Percentiles rank a stretch among this genome's conserved stretches.
phyloP scores from a whole-genome alignment of 345 rosid species.

The Camelina neglecta region DNA sequence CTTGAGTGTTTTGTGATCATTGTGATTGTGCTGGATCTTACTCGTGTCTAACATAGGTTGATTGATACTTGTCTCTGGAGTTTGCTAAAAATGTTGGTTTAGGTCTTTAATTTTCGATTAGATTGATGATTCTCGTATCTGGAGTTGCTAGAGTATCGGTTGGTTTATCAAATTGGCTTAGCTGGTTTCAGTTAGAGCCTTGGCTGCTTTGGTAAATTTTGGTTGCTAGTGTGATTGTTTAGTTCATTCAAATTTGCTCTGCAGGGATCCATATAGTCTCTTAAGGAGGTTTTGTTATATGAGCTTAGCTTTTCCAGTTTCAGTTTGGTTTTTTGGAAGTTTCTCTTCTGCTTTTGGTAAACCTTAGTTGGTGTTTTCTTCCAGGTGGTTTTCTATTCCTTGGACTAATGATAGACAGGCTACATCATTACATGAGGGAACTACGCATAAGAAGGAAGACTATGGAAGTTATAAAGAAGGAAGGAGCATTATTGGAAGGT shows the following conservation, averaged over 20 bases:
- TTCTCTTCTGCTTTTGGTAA: constrained; percentile 31
- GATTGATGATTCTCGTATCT: neutral
- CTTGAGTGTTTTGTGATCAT: constrained; percentile 3
- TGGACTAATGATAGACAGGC: constrained; percentile 82
- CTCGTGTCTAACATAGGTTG: too few species aligned
- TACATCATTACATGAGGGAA: constrained; percentile 90
- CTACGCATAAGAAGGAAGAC: constrained; percentile 76
- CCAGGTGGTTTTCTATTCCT: constrained; percentile 85
- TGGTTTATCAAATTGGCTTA: constrained; percentile 25
- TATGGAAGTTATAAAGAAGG: constrained; percentile 78
- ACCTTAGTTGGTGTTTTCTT: constrained; percentile 26
- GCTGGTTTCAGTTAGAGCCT: neutral
- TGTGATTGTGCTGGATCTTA: too few species aligned
- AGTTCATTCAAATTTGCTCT: constrained; percentile 8
- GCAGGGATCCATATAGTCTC: neutral
- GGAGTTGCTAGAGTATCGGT: constrained; percentile 13
- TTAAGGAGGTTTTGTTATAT: constrained; percentile 4
- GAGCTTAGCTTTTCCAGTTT: constrained; percentile 7
- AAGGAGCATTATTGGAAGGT: constrained; percentile 63
- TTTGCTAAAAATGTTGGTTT: constrained; percentile 17
- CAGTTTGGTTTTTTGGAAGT: neutral
- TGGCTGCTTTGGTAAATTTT: constrained; percentile 23
- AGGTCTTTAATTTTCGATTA: constrained; percentile 17
- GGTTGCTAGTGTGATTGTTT: constrained; percentile 9
- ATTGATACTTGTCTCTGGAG: neutral